phyloP scores from a whole-genome alignment of 805 yeast species.

The Metschnikowia vanudenii region DNA sequence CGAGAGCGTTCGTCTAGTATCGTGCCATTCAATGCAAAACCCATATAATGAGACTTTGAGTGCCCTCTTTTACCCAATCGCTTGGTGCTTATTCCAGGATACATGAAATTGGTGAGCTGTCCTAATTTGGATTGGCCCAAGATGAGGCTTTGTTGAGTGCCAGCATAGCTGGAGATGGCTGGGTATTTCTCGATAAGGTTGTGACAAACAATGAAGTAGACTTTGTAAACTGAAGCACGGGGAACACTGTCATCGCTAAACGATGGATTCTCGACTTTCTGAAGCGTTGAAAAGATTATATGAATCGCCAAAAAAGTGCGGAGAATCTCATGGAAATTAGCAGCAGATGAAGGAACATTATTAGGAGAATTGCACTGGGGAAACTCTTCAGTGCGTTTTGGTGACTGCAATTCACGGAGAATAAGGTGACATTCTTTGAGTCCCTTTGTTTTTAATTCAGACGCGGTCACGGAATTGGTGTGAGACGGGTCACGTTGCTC shows the following conservation, averaged over 20 bases:
- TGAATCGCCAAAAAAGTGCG: constrained; percentile 42
- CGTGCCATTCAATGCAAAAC: constrained; percentile 40
- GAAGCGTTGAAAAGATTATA: constrained; percentile 19
- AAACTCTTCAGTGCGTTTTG: too few relatives aligned
- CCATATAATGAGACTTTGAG: constrained; percentile 42
- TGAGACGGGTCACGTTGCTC: too few relatives aligned
- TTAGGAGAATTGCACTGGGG: too few relatives aligned
- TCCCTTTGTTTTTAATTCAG: background rate
- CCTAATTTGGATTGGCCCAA: constrained; percentile 44
- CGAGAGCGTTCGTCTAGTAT: constrained; percentile 28
- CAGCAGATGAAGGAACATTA: constrained; percentile 19
- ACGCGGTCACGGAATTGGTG: background rate
- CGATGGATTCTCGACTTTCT: constrained; percentile 17
- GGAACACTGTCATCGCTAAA: constrained; percentile 20
- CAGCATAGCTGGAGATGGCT: constrained; percentile 28
- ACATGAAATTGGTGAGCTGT: constrained; percentile 39
- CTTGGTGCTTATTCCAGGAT: constrained; percentile 37
- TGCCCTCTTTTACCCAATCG: constrained; percentile 45
- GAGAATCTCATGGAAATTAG: constrained; percentile 42
- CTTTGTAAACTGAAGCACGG: constrained; percentile 39
- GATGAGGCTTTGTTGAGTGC: constrained; percentile 32
- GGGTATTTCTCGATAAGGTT: constrained; percentile 37
- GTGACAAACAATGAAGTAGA: constrained; percentile 42
- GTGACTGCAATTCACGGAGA: too few relatives aligned
- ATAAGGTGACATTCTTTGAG: background rate